phyloP scores from a whole-genome alignment of 2,329 filamentous ascomycete species.

The Cercospora beticola region DNA sequence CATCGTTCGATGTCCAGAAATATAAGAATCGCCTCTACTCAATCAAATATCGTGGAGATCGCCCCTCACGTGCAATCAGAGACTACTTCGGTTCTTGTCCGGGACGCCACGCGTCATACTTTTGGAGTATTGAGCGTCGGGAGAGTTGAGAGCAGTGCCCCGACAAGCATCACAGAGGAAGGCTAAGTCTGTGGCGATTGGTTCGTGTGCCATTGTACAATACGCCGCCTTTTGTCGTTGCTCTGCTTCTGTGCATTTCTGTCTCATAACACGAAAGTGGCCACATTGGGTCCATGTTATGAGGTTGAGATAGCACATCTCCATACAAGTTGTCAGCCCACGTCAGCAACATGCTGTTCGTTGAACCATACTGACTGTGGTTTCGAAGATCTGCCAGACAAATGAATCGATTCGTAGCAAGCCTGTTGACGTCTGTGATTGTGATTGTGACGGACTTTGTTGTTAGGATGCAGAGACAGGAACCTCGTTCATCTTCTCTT shows the following conservation, averaged over 20 bases:
- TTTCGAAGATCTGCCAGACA: neutral
- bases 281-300: constrained; percentile 24
- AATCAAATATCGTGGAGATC: no score
- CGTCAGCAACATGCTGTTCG: neutral
- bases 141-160: constrained; percentile 14
- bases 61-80: neutral
- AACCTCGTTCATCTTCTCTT: no score
- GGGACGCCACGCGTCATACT: neutral
- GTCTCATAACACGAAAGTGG: constrained; percentile 19
- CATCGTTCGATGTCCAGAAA: no score
- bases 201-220: constrained; percentile 22
- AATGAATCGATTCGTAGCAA: no score
- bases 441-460: no score
- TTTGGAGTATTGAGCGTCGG: neutral
- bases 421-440: no score
- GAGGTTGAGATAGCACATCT: constrained; percentile 25
- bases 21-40: no score
- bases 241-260: constrained; percentile 19
- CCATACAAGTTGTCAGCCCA: neutral
- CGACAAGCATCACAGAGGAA: constrained; percentile 17
- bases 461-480: no score
- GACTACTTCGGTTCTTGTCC: neutral
- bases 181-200: constrained; percentile 22
- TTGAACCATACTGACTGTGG: neutral
- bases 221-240: constrained; percentile 10